Evolutionary conservation across 1,284 basidiomycete species (phyloP).

Genomic region (Cryptococcus amylolentus): DNA sequence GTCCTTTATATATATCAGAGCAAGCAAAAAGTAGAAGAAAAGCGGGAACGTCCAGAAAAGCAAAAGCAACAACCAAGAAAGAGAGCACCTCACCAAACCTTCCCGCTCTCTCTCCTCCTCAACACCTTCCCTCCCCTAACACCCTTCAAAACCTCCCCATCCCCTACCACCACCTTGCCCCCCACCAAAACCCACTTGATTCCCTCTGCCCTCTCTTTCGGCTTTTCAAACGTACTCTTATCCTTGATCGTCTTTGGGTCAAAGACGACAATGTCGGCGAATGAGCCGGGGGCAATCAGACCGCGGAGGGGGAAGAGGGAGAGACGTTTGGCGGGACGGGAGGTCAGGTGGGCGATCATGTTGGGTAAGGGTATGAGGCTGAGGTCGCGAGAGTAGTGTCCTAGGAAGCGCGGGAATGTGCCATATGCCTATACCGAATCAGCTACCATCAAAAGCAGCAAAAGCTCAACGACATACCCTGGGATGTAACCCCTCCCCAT

Average conservation of each 20-base stretch:
- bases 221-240: conserved; percentile 35
- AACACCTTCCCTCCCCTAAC: conserved; percentile 36
- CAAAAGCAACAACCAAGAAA: background rate
- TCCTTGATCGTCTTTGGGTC: conserved; percentile 36
- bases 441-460: background rate
- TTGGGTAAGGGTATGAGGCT: conserved; percentile 22
- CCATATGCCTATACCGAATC: conserved; percentile 31
- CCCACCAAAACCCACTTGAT: conserved; percentile 44
- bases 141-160: conserved; percentile 28
- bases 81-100: conserved; percentile 6
- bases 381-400: conserved; percentile 39
- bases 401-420: conserved; percentile 41
- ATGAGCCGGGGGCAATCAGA: conserved; percentile 28
- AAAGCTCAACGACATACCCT: conserved; percentile 13
- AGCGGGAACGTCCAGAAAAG: background rate
- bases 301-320: conserved; percentile 41
- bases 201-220: conserved; percentile 26
- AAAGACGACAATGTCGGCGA: conserved; percentile 46
- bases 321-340: conserved; percentile 41
- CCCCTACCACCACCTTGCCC: conserved; percentile 36
- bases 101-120: conserved; percentile 51
- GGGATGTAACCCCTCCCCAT: conserved; percentile 35
- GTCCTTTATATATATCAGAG: no score
- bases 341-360: conserved; percentile 47
- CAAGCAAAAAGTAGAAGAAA: no score